phyloP scores from a whole-genome alignment of 257 asterid genomes.

The Knoxia roxburghii region DNA sequence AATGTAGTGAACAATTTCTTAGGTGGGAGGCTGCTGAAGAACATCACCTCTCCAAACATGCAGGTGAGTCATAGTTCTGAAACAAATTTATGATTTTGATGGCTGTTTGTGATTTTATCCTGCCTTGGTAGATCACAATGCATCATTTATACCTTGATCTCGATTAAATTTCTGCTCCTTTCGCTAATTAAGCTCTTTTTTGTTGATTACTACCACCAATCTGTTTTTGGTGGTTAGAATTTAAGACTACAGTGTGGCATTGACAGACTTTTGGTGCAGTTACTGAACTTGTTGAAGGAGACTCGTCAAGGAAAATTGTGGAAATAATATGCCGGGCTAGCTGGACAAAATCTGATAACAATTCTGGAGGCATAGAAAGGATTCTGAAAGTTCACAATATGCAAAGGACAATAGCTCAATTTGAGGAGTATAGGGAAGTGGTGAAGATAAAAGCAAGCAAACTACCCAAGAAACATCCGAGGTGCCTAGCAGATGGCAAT shows the following conservation, averaged over 20 bases:
- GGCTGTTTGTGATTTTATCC: background rate
- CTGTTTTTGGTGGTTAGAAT: background rate
- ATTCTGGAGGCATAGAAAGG: constrained; percentile 49
- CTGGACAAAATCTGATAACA: constrained; percentile 37
- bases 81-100: background rate
- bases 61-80: constrained; percentile 36
- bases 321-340: constrained; percentile 77
- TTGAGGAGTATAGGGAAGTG: constrained; percentile 74
- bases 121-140: too few species aligned
- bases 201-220: too few species aligned
- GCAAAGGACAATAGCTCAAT: constrained; percentile 73
- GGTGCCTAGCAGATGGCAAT: constrained; percentile 96
- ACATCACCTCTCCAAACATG: constrained; percentile 86
- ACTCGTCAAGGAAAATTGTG: constrained; percentile 79
- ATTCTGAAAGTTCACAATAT: constrained; percentile 84
- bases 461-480: constrained; percentile 71
- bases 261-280: constrained; percentile 31
- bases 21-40: constrained; percentile 73
- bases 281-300: constrained; percentile 76
- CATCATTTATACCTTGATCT: too few species aligned
- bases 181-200: too few species aligned
- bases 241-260: background rate
- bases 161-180: too few species aligned
- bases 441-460: constrained; percentile 79
- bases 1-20: constrained; percentile 65